Evolutionary conservation across 2,329 filamentous ascomycete genomes (phyloP).

Genomic region (Erysiphe pulchra): DNA sequence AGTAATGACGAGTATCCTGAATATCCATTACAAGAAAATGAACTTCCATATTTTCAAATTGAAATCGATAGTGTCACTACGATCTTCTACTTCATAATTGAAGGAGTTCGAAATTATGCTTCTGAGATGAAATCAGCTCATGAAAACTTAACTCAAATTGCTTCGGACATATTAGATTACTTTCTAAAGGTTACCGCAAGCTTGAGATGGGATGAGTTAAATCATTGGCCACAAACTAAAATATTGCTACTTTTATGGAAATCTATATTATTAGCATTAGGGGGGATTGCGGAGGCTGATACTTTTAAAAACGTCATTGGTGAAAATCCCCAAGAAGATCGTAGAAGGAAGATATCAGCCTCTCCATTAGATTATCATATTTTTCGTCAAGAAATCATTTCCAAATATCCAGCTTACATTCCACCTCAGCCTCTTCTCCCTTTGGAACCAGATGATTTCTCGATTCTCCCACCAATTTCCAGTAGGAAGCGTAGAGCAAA

Average conservation of each 20-base stretch:
- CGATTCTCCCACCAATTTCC: conserved; percentile 62
- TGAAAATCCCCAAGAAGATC: conserved; percentile 23
- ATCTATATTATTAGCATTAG: conserved; percentile 62
- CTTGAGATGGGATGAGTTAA: conserved; percentile 48
- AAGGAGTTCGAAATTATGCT: conserved; percentile 26
- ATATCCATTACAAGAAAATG: conserved; percentile 10
- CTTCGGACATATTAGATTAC: conserved; percentile 44
- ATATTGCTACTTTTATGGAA: conserved; percentile 82
- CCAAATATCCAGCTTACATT: conserved; percentile 91
- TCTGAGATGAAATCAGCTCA: conserved; percentile 17
- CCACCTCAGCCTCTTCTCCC: conserved; percentile 64
- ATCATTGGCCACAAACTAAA: conserved; percentile 34
- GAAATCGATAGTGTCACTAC: conserved; percentile 37
- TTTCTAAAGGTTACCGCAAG: conserved; percentile 44
- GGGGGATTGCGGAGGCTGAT: conserved; percentile 47
- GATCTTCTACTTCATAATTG: conserved; percentile 33
- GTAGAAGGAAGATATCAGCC: conserved; percentile 54
- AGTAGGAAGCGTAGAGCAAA: conserved; percentile 41
- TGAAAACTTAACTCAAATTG: conserved; percentile 25
- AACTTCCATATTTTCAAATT: conserved; percentile 20
- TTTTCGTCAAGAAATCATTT: conserved; percentile 89
- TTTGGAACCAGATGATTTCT: conserved; percentile 73
- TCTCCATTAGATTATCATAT: conserved; percentile 90
- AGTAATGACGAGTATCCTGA: conserved; percentile 8
- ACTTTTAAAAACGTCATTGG: conserved; percentile 47